phyloP scores from a whole-genome alignment of 1,139 yeast genomes.

The Pneumocystis murina region DNA sequence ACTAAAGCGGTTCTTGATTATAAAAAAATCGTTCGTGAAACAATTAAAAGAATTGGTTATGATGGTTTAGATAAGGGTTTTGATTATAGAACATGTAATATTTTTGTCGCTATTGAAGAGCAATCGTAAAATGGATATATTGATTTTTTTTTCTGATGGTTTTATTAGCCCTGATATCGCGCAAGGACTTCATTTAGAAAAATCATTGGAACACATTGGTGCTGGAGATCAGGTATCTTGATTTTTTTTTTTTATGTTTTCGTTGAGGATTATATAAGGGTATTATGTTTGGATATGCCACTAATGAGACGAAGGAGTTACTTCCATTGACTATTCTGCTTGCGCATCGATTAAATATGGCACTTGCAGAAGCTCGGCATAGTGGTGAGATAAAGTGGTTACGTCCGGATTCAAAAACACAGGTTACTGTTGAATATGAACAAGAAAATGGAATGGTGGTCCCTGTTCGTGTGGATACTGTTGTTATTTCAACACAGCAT shows the following conservation, averaged over 20 bases:
- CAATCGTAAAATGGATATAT: conserved; percentile 30
- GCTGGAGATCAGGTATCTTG: conserved; percentile 76
- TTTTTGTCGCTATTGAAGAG: conserved; percentile 96
- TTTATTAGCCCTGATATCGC: conserved; percentile 79
- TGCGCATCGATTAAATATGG: conserved; percentile 92
- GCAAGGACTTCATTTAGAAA: conserved; percentile 95
- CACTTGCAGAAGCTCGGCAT: conserved; percentile 94
- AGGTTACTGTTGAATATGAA: conserved; percentile 93
- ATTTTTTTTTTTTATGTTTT: neutral
- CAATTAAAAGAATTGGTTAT: conserved; percentile 96
- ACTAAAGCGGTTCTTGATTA: conserved; percentile 88
- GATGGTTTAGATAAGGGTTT: conserved; percentile 93
- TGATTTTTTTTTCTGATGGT: neutral
- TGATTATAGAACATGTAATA: conserved; percentile 98
- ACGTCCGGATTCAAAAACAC: conserved; percentile 99
- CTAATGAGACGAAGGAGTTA: conserved; percentile 96
- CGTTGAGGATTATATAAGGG: conserved; percentile 23
- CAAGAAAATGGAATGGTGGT: conserved; percentile 88
- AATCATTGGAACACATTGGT: conserved; percentile 93
- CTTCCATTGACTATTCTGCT: conserved; percentile 88
- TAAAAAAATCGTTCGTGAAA: conserved; percentile 95
- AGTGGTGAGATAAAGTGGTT: conserved; percentile 87
- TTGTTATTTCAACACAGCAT: conserved; percentile 95
- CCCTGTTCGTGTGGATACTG: conserved; percentile 92
- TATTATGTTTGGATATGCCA: conserved; percentile 99